A percentile compares a stretch with the other conserved stretches of the same genome.
These are phyloP conservation scores for Aegilops tauschii DNA, from an alignment of 176 grass and related monocot genomes.

Conservation along the genomic window DNA sequence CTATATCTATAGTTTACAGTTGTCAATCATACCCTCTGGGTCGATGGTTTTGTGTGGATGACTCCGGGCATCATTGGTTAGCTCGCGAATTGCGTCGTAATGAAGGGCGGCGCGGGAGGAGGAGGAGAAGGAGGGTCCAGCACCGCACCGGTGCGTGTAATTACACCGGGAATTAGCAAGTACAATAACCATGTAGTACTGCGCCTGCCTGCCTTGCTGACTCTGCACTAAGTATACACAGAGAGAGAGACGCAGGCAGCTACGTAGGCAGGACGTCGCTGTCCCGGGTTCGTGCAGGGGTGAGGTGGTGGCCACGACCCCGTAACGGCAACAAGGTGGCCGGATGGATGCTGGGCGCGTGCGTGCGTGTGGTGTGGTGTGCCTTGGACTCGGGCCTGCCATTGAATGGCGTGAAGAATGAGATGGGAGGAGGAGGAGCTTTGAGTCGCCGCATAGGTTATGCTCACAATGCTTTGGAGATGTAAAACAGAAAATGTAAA, in stretches of 20 bases:
- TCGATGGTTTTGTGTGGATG: neutral
- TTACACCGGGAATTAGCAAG: neutral
- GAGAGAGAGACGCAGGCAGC: neutral
- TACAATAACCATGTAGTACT: neutral
- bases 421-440: neutral
- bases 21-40: neutral
- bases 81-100: neutral
- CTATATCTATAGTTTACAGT: too few relatives aligned
- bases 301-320: neutral
- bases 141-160: neutral
- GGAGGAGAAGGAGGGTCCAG: neutral
- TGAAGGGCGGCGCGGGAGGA: neutral
- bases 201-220: slow-evolving; percentile 1
- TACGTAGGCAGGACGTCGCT: neutral
- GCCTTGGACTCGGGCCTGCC: neutral
- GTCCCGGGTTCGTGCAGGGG: neutral
- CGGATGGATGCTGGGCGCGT: neutral
- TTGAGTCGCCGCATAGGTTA: neutral
- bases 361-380: neutral
- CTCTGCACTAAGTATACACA: neutral
- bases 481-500: too few relatives aligned
- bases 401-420: slow-evolving; percentile 33
- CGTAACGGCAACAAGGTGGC: neutral
- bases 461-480: too few relatives aligned
- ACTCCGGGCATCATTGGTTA: neutral